Evolutionary conservation across 2,329 filamentous ascomycete genomes (phyloP).

Genomic region (Stagonosporopsis cucurbitacearum): DNA sequence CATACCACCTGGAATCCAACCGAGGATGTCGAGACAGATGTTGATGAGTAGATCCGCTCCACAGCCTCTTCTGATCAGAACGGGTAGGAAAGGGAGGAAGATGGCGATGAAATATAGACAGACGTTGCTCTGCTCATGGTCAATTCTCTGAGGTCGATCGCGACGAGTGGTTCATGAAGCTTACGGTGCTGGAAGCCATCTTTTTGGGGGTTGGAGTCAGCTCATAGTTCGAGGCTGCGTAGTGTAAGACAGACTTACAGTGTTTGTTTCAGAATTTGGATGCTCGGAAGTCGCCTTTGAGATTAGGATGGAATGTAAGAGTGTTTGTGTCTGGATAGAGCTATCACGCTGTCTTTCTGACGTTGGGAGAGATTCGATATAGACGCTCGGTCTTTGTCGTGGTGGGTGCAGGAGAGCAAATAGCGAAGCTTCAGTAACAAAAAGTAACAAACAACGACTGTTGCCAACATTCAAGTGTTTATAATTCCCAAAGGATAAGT

Average conservation of each 20-base stretch:
- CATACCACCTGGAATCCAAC: slow-evolving; percentile 28
- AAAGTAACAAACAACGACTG: neutral
- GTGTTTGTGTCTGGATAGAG: neutral
- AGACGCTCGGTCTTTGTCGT: neutral
- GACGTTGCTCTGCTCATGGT: slow-evolving; percentile 24
- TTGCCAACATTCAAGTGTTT: neutral
- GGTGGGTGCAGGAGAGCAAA: neutral
- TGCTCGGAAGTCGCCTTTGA: neutral
- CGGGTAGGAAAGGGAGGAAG: slow-evolving; percentile 50
- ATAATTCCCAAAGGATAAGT: neutral
- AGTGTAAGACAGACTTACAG: neutral
- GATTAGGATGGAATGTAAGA: no score
- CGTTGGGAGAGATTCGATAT: neutral
- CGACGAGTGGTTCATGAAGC: neutral
- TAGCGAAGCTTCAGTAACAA: neutral
- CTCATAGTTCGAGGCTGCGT: neutral
- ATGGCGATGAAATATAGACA: slow-evolving; percentile 43
- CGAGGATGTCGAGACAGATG: slow-evolving; percentile 47
- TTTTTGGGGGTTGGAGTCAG: neutral
- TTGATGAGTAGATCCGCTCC: slow-evolving; percentile 52
- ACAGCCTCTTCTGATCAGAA: slow-evolving; percentile 50
- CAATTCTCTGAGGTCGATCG: neutral
- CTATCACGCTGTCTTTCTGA: neutral
- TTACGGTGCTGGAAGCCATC: neutral
- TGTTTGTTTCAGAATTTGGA: neutral